Evolutionary conservation across 176 grass and related monocot genomes (phyloP).

Genomic region (Musa troglodytarum): DNA sequence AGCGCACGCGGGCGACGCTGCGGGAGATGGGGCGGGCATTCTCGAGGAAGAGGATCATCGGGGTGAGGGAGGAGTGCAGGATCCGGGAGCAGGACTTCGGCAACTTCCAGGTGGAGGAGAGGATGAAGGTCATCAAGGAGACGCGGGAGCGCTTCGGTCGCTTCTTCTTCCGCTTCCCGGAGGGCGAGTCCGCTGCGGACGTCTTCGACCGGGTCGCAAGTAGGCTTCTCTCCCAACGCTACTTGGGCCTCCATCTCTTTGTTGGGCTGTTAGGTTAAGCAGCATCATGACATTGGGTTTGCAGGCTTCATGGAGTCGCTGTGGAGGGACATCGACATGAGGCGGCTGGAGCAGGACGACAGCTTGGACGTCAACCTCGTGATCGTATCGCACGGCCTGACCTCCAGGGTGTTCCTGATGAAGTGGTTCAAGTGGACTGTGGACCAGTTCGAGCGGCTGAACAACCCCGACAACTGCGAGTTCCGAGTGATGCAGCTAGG

Average conservation of each 20-base stretch:
- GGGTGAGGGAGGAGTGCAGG: conserved; percentile 88
- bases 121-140: conserved; percentile 87
- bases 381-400: conserved; percentile 84
- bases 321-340: conserved; percentile 95
- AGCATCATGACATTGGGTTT: background rate
- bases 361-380: conserved; percentile 70
- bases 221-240: conserved; percentile 1
- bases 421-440: conserved; percentile 99
- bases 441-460: conserved; percentile 81
- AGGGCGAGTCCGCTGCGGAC: conserved; percentile 92
- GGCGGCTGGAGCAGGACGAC: conserved; percentile 43
- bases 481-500: conserved; percentile 90
- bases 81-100: conserved; percentile 97
- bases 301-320: conserved; percentile 87
- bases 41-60: conserved; percentile 59
- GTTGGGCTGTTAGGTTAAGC: too few species aligned
- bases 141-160: conserved; percentile 64
- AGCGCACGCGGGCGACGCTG: conserved; percentile 75
- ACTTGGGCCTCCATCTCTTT: background rate
- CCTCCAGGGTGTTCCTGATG: conserved; percentile 87
- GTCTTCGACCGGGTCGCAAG: conserved; percentile 95
- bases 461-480: conserved; percentile 87
- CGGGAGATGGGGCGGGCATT: conserved; percentile 70
- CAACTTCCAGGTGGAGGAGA: conserved; percentile 92
- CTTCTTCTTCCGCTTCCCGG: conserved; percentile 97